phyloP scores from a whole-genome alignment of 108 stramenopile genomes.

The Cyclotella baltica region DNA sequence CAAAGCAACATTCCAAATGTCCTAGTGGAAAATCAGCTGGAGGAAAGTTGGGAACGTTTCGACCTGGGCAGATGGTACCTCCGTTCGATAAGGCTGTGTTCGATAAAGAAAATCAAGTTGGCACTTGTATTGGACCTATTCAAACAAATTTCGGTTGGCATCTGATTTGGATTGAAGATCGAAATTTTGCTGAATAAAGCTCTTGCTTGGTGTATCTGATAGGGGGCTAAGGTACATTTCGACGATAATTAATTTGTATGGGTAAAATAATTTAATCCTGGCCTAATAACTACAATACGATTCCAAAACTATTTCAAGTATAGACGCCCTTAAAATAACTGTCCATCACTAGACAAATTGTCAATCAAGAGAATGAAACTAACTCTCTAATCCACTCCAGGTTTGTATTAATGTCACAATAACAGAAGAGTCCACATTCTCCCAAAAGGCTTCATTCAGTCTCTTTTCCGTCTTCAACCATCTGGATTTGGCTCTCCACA shows the following conservation, averaged over 20 bases:
- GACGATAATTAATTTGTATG: too few relatives aligned
- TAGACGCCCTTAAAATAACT: too few relatives aligned
- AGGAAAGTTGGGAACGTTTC: constrained; percentile 66
- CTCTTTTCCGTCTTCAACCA: constrained; percentile 51
- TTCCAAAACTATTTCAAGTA: too few relatives aligned
- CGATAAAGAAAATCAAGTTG: constrained; percentile 49
- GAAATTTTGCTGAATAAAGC: constrained; percentile 36
- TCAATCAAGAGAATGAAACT: too few relatives aligned
- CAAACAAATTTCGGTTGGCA: constrained; percentile 80
- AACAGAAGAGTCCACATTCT: constrained; percentile 30
- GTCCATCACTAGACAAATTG: too few relatives aligned
- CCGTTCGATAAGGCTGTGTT: constrained; percentile 72
- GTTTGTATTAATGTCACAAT: constrained; percentile 50
- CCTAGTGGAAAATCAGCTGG: constrained; percentile 59
- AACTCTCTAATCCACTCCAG: constrained; percentile 35
- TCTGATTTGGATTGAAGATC: constrained; percentile 70
- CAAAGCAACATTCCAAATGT: constrained; percentile 66
- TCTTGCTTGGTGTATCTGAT: too few relatives aligned
- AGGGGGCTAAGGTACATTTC: too few relatives aligned
- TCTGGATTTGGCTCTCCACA: constrained; percentile 50
- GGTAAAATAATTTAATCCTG: too few relatives aligned
- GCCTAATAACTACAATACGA: too few relatives aligned
- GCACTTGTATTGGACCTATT: constrained; percentile 61
- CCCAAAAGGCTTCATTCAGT: constrained; percentile 61
- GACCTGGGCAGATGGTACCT: constrained; percentile 68